Evolutionary conservation across 1,284 basidiomycete genomes (phyloP), one percentile per base, ranked within the genome.

Genomic region (Kalmanozyma brasiliensis): DNA sequence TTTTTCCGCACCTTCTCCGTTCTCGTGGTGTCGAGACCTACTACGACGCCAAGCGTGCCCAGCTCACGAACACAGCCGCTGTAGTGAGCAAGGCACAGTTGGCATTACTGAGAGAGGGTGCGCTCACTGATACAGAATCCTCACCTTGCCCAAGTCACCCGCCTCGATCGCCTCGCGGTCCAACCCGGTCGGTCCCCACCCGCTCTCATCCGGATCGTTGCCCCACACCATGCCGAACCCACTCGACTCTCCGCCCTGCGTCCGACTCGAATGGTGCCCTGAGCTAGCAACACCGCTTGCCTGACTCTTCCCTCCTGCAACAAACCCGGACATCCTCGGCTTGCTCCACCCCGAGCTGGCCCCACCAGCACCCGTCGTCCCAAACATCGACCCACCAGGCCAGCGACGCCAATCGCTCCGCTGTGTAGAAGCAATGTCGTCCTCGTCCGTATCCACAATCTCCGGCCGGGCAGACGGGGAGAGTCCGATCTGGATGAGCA

Each of bases 401-500:
- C 65, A 62, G 1, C 57, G 43, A 20, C 58, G 34, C 62, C 62
- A 61, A 14, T 57, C 56, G 16, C 47, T 46, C 11, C 55, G 42
- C 19, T 62, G 60, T 0, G 56, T 56, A 0, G 52, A 56, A 0
- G 45, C 53, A 8, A 63, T 26, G 4, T 64, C 62, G 24, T 65
- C 67, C 3, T 65, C 62, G 22, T 70, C 67, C 36, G 66, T 63
- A 22, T 69, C 66, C 8, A 24, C 38, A 0, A 38, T 22, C 16
- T 29, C 32, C 8, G 35, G 33, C 8, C 24, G 37, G 16, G 36
- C 17, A 16, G 32, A 13, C 8, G 53, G 33, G 3, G 62, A 45
- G 4, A 57, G 36, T 8, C 69, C 69, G 34, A 72, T 56, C 2
- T 72, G 64, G 20, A 67, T 34, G 42, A 97, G 83, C 87, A 91